Conservation (phyloP, 139 green algal genomes). For the Haematococcus sp. region DNA sequence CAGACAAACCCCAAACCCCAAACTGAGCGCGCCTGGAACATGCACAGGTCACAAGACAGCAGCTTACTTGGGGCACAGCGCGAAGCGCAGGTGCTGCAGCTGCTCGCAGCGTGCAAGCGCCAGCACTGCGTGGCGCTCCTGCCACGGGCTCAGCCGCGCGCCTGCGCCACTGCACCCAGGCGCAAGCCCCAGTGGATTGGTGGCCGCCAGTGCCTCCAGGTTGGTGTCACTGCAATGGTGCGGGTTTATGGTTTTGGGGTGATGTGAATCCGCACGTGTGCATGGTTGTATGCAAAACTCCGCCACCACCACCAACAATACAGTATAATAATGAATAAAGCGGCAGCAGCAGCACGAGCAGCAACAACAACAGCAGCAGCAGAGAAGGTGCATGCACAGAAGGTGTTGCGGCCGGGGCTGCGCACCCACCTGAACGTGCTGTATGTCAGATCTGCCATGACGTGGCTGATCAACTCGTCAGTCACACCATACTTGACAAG, state of each 20-base stretch:
- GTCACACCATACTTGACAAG: conserved; percentile 18
- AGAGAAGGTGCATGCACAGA: too few relatives aligned
- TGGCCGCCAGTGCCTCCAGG: conserved; percentile 15
- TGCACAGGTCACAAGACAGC: not conserved
- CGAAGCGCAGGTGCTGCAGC: conserved; percentile 79
- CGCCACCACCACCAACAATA: too few relatives aligned
- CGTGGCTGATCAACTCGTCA: conserved; percentile 9
- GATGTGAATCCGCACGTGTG: too few relatives aligned
- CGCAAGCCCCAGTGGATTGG: conserved; percentile 11
- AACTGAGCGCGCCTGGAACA: not conserved
- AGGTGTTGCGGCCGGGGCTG: not conserved
- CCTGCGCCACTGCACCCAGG: not conserved
- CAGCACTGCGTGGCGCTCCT: conserved; percentile 71
- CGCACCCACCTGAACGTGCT: conserved; percentile 32
- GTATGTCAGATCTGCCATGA: conserved; percentile 30
- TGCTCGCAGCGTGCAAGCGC: conserved; percentile 59
- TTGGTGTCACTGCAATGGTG: conserved; percentile 20
- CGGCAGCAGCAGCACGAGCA: too few relatives aligned
- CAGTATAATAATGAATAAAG: too few relatives aligned
- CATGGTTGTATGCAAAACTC: too few relatives aligned
- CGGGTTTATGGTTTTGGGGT: too few relatives aligned
- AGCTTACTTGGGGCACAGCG: conserved; percentile 71
- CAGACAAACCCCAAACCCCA: too few relatives aligned
- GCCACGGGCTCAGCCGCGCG: conserved; percentile 57
- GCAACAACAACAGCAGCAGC: too few relatives aligned